Conservation (phyloP, 2,329 filamentous ascomycete species). For the Metarhizium sp. region DNA sequence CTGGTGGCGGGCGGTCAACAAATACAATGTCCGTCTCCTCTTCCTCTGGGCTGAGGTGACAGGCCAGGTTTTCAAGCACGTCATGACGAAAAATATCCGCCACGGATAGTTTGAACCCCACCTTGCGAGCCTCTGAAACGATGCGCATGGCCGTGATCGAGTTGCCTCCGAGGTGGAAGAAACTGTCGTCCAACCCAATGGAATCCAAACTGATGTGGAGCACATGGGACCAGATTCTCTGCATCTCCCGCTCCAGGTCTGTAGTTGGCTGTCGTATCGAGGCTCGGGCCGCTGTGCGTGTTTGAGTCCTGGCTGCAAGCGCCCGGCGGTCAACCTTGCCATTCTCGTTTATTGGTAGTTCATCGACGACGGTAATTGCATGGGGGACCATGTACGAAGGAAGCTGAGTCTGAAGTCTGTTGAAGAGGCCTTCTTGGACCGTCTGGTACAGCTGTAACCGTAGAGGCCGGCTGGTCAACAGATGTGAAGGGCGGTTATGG, state of each 20-base stretch:
- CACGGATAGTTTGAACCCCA: too few relatives aligned
- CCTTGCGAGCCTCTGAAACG: too few relatives aligned
- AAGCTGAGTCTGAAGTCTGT: too few relatives aligned
- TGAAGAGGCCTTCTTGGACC: slow-evolving; percentile 3
- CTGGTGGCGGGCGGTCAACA: too few relatives aligned
- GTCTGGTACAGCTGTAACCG: background rate
- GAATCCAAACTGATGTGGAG: background rate
- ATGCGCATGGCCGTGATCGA: background rate
- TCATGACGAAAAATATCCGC: too few relatives aligned
- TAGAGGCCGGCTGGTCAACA: slow-evolving; percentile 8
- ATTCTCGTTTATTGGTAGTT: slow-evolving; percentile 9
- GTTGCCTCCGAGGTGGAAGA: background rate
- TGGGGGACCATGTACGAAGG: slow-evolving; percentile 7
- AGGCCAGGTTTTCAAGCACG: too few relatives aligned
- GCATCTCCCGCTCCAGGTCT: background rate
- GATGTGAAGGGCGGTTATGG: background rate
- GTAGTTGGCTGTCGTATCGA: too few relatives aligned
- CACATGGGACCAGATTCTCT: background rate
- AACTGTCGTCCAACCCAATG: background rate
- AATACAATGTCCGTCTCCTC: too few relatives aligned
- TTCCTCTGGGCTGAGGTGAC: too few relatives aligned
- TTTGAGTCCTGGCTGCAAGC: too few relatives aligned
- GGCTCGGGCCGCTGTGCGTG: background rate
- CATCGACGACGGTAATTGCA: slow-evolving; percentile 7
- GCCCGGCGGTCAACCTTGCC: slow-evolving; percentile 11